A percentile compares a stretch with the other conserved stretches of the same genome.
These are phyloP conservation scores for Torrubiellomyces zombiae DNA, from an alignment of 2,329 filamentous ascomycete species.

Conservation along the genomic window DNA sequence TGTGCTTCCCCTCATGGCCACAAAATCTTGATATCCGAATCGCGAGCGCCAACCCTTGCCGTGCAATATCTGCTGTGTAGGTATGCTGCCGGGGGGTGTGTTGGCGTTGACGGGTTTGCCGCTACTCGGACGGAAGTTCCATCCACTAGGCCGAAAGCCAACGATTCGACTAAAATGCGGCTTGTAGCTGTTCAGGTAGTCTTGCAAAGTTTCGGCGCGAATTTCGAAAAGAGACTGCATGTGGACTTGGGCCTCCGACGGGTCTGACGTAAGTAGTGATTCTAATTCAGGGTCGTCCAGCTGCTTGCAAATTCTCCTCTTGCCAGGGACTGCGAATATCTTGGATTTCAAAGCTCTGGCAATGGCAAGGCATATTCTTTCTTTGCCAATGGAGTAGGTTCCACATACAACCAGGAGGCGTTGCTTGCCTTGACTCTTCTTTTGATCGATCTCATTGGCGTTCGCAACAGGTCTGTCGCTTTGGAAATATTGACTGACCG, in stretches of 20 bases:
- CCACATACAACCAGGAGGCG: slow-evolving; percentile 83
- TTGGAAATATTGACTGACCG: slow-evolving; percentile 36
- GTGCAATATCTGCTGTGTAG: slow-evolving; percentile 35
- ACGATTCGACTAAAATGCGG: slow-evolving; percentile 74
- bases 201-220: slow-evolving; percentile 73
- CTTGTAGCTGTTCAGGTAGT: slow-evolving; percentile 69
- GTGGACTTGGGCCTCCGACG: slow-evolving; percentile 79
- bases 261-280: slow-evolving; percentile 60
- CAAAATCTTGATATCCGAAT: slow-evolving; percentile 56
- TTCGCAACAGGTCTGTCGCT: slow-evolving; percentile 16
- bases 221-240: slow-evolving; percentile 97
- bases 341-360: slow-evolving; percentile 72
- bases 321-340: slow-evolving; percentile 72
- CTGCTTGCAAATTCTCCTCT: slow-evolving; percentile 70
- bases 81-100: slow-evolving; percentile 29
- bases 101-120: slow-evolving; percentile 36
- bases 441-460: slow-evolving; percentile 12
- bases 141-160: slow-evolving; percentile 83
- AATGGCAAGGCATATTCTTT: slow-evolving; percentile 86
- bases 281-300: slow-evolving; percentile 74
- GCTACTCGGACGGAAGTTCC: slow-evolving; percentile 67
- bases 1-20: slow-evolving; percentile 70
- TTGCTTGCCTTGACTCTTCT: slow-evolving; percentile 15
- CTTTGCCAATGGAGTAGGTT: slow-evolving; percentile 96
- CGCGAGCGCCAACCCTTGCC: slow-evolving; percentile 55